Evolutionary conservation across 495 filamentous ascomycete genomes (phyloP), one percentile per base, ranked within the genome.

Genomic region (Penicillium bovifimosum): DNA sequence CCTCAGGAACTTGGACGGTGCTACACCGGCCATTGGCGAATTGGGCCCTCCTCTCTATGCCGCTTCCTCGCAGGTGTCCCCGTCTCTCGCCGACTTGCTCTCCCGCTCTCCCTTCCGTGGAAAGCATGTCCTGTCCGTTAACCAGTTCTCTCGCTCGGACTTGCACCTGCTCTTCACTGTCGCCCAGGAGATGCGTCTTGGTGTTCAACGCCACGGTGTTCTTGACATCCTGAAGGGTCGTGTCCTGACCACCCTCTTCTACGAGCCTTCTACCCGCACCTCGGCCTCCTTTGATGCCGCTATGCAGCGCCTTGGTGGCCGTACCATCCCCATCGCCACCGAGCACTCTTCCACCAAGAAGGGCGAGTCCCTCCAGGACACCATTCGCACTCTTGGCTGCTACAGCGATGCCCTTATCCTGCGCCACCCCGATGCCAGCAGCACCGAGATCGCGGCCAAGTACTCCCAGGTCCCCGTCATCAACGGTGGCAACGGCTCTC

Each of bases 251-350:
- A 91, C 88, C 1, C 83, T 97, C 73, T 98, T 98, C 82, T 98
- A 88, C 72, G 93, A 98, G 76, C 92, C 93, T 3, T 96, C 91
- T 1, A 98, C 93, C 6, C 82, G 93, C 29, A 98, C 93, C 9
- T 97, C 92, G 13, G 85, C 89, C 40, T 98, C 93, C 20, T 98
- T 98, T 61, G 95, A 98, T 62, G 85, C 91, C 27, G 95, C 93
- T 34, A 98, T 98, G 93, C 91, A 96, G 76, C 86, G 95, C 11
- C 84, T 98, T 7, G 93, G 93, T 36, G 93, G 93, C 24, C 78
- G 85, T 20, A 88, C 84, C 26, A 78, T 97, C 43, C 75, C 83
- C 53, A 86, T 96, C 62, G 76, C 84, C 6, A 90, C 88, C 2
- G 78, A 84, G 28, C 80, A 86, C 60, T 96, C 91, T 9, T 92